phyloP scores from a whole-genome alignment of 148 eudicot species.

The Heliamphora exappendiculata region DNA sequence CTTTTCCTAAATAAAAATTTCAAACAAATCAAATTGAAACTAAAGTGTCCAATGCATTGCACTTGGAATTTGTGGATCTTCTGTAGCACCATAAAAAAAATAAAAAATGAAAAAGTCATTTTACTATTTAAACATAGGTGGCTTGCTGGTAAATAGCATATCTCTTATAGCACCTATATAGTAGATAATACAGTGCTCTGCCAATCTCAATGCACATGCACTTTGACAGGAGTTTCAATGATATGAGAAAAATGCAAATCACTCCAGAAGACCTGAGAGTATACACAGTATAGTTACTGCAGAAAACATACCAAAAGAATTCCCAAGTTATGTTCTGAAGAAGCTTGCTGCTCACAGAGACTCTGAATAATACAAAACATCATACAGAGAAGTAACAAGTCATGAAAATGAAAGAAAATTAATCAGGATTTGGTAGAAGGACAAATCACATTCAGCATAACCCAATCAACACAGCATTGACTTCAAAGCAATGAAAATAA shows the following conservation, averaged over 20 bases:
- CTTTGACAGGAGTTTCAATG: not conserved
- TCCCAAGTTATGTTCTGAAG: constrained; percentile 78
- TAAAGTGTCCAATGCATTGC: not conserved
- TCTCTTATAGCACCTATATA: not conserved
- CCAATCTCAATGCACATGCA: not conserved
- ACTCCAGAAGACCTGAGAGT: not conserved
- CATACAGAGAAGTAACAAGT: constrained; percentile 8
- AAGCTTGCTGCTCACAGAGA: constrained; percentile 42
- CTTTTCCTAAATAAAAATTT: not conserved
- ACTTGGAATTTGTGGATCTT: not conserved
- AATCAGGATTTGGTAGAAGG: not conserved
- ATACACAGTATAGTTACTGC: not conserved
- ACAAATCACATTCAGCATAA: not conserved
- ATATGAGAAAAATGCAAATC: not conserved
- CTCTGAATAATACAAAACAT: constrained; percentile 35
- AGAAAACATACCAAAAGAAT: constrained; percentile 59
- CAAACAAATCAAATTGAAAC: constrained; percentile 9
- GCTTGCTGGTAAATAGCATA: not conserved
- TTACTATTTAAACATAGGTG: not conserved
- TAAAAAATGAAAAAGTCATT: not conserved
- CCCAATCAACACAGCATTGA: not conserved
- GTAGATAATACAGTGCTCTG: not conserved
- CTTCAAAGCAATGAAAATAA: not conserved
- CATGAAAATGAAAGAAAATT: not conserved
- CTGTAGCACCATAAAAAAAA: not conserved